Conservation (phyloP, 2,329 filamentous ascomycete species). For the Podosphaera fusca region DNA sequence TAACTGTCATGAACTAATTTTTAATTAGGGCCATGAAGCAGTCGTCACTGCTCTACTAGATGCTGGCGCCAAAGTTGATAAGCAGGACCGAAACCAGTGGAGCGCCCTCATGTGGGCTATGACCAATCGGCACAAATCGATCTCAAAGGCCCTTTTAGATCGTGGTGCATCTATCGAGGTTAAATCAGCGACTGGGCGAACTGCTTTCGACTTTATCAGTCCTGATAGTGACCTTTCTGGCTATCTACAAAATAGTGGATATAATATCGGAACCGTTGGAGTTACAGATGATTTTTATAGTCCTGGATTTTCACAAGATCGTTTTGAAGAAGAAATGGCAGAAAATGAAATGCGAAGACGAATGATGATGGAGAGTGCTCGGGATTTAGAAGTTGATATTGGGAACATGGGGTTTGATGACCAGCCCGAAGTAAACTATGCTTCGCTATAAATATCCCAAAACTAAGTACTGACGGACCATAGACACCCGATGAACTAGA, state of each 20-base stretch:
- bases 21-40: slow-evolving; percentile 55
- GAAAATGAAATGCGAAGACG: slow-evolving; percentile 86
- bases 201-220: slow-evolving; percentile 84
- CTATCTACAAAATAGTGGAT: slow-evolving; percentile 85
- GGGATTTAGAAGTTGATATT: slow-evolving; percentile 87
- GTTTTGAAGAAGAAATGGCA: slow-evolving; percentile 90
- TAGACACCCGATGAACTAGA: slow-evolving; percentile 56
- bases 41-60: slow-evolving; percentile 69
- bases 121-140: slow-evolving; percentile 92
- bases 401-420: slow-evolving; percentile 93
- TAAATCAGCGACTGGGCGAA: slow-evolving; percentile 81
- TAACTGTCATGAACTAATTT: background rate
- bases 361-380: slow-evolving; percentile 98
- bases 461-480: slow-evolving; percentile 10
- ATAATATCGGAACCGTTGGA: slow-evolving; percentile 61
- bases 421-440: slow-evolving; percentile 49
- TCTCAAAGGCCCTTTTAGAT: slow-evolving; percentile 79
- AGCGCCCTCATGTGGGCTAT: slow-evolving; percentile 98
- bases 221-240: slow-evolving; percentile 93
- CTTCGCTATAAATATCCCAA: slow-evolving; percentile 8
- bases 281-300: slow-evolving; percentile 83
- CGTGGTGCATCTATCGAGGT: slow-evolving; percentile 89
- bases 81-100: slow-evolving; percentile 91
- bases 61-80: slow-evolving; percentile 72
- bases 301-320: slow-evolving; percentile 72